phyloP scores from a whole-genome alignment of 169 alveolate species.

The Neospora caninum region DNA sequence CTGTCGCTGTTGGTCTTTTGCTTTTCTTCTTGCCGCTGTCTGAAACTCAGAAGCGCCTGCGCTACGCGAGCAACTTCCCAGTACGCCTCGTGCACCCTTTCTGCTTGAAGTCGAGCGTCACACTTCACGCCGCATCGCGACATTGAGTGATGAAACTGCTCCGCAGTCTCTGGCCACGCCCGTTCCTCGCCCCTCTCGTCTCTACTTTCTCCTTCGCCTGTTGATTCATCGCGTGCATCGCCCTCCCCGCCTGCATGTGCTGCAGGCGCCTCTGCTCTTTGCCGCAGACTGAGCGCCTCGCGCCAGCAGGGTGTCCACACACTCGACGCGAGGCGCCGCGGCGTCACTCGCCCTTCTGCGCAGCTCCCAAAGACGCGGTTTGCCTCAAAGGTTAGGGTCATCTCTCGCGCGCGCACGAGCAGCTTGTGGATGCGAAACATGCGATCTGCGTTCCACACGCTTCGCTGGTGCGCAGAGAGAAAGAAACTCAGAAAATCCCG shows the following conservation, averaged over 20 bases:
- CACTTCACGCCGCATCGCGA: too few relatives aligned
- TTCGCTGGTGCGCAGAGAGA: background rate
- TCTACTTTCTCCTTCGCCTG: background rate
- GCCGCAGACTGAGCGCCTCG: background rate
- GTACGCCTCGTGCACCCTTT: background rate
- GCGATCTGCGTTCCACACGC: background rate
- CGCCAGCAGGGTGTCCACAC: background rate
- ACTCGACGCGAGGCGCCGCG: background rate
- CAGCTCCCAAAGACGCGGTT: background rate
- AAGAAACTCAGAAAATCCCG: background rate
- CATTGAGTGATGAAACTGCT: too few relatives aligned
- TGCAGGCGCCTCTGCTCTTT: background rate
- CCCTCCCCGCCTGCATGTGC: background rate
- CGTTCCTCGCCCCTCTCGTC: background rate
- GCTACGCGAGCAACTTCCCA: conserved; percentile 24
- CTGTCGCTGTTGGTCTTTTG: background rate
- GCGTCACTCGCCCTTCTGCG: background rate
- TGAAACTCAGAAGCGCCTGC: background rate
- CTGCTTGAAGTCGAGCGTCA: background rate
- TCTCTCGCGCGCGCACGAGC: background rate
- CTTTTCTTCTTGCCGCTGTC: background rate
- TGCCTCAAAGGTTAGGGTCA: background rate
- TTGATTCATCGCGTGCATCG: background rate
- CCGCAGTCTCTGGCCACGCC: background rate
- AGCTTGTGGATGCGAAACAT: background rate